phyloP scores from a whole-genome alignment of 2,329 filamentous ascomycete species.

The Aureobasidium subglaciale region DNA sequence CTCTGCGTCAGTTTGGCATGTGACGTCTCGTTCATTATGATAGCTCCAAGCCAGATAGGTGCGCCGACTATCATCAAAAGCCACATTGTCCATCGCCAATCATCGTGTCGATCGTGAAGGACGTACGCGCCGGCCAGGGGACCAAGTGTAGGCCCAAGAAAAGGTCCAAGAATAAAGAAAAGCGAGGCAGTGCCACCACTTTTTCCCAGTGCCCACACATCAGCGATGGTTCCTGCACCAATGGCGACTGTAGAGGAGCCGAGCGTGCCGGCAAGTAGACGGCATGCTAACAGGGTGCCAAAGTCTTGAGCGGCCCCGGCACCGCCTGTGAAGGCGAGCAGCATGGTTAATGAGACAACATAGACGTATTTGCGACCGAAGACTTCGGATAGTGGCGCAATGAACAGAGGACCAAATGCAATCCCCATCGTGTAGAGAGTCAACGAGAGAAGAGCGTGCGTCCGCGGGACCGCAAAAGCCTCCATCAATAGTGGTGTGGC shows the following conservation, averaged over 20 bases:
- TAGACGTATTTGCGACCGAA: conserved; percentile 63
- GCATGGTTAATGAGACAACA: conserved; percentile 54
- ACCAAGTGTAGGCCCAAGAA: conserved; percentile 32
- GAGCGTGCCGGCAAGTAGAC: conserved; percentile 41
- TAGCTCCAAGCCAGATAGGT: conserved; percentile 29
- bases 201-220: neutral
- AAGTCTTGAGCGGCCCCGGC: conserved; percentile 52
- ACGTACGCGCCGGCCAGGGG: conserved; percentile 40
- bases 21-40: conserved; percentile 50
- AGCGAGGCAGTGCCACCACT: neutral
- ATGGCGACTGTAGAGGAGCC: conserved; percentile 33
- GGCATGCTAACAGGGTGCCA: conserved; percentile 61
- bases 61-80: conserved; percentile 35
- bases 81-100: conserved; percentile 40
- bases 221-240: conserved; percentile 27
- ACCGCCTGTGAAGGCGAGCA: conserved; percentile 27
- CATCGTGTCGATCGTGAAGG: conserved; percentile 30
- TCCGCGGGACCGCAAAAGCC: conserved; percentile 49
- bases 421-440: conserved; percentile 56
- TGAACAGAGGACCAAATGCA: conserved; percentile 63
- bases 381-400: conserved; percentile 67
- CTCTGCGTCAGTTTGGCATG: conserved; percentile 41
- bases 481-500: neutral
- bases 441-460: conserved; percentile 51
- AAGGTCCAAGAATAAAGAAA: conserved; percentile 34